These are phyloP conservation scores for Phyllosticta ampelicida DNA, from an alignment of 2,329 filamentous ascomycete species.

Conservation along the genomic window DNA sequence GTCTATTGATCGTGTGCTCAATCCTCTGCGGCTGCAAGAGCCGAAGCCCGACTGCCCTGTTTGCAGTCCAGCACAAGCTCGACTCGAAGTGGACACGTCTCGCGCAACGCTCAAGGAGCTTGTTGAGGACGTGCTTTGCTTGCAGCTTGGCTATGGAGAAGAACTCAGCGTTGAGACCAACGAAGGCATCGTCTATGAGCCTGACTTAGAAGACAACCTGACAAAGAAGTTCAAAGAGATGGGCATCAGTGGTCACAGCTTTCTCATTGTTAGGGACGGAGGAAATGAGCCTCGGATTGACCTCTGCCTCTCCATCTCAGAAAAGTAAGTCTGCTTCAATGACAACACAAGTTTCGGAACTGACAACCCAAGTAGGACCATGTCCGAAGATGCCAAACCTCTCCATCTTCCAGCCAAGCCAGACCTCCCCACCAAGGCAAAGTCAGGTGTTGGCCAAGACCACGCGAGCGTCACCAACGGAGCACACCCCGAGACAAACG, in stretches of 20 bases:
- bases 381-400: constrained; percentile 39
- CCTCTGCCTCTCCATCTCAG: constrained; percentile 59
- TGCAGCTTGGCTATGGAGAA: constrained; percentile 64
- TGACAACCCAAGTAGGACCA: constrained; percentile 12
- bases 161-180: constrained; percentile 72
- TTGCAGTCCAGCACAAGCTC: constrained; percentile 63
- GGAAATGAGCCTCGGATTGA: constrained; percentile 72
- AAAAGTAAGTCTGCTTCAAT: constrained; percentile 40
- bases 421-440: constrained; percentile 39
- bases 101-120: constrained; percentile 69
- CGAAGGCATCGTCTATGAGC: constrained; percentile 72
- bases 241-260: constrained; percentile 60
- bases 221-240: constrained; percentile 68
- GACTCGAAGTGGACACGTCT: constrained; percentile 55
- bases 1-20: constrained; percentile 49
- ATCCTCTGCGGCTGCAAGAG: constrained; percentile 42
- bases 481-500: constrained; percentile 18
- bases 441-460: constrained; percentile 15
- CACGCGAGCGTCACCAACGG: constrained; percentile 19
- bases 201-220: constrained; percentile 79
- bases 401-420: constrained; percentile 40
- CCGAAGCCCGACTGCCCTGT: constrained; percentile 78
- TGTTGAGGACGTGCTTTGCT: constrained; percentile 61
- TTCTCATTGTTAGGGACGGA: constrained; percentile 75
- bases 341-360: constrained; percentile 8